Base-by-base conservation (phyloP, 2,329 filamentous ascomycete species). In the Celoporthe dispersa region DNA sequence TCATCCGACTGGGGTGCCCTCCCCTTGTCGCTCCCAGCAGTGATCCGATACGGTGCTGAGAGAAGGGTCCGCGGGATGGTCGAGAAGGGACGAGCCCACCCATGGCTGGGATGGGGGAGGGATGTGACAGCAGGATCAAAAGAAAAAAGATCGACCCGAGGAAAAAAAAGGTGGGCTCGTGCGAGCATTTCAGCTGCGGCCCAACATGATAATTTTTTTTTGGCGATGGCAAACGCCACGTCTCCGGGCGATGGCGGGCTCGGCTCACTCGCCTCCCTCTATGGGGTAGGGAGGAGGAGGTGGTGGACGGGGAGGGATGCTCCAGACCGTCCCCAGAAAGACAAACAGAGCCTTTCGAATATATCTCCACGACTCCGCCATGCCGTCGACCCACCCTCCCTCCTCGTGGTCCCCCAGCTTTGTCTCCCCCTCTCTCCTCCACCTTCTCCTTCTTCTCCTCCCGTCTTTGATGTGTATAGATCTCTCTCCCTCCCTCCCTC, bases 331-430 rank as follows among this genome's bases (percentile, higher is more conserved):
- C 44, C 44, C 44, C 44, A 48, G 44, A n/a, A 19, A 3, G 22
- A 48, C 22, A 48, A n/a, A 48, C 55, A 60, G 57, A 60, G 19
- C 31, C 57, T 35, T n/a, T n/a, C 33, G 33, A 60, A 60, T 60
- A 60, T 31, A 60, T 31, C 57, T 35, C 57, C 57, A 60, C 33
- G 57, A 33, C 31, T n/a, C 31, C 31, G 57, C 57, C 57, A 14
- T 60, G 31, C 12, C 3, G 57, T 37, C 19, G 57, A 14, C 33
- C 33, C 33, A 37, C 19, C 16, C 22, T 59, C 19, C 31, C 33
- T 37, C 19, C 19, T 60, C 16, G 28, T 33, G 19, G 25, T 35
- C 11, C 62, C 48, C 19, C 44, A 48, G 44, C 25, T 28, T 64
- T 48, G n/a, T 33, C 39, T 64, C 62, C 33, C 39, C 35, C 22